These are phyloP conservation scores for Sugiyamaella pinicola DNA, from an alignment of 1,139 yeast genomes.

Conservation along the genomic window DNA sequence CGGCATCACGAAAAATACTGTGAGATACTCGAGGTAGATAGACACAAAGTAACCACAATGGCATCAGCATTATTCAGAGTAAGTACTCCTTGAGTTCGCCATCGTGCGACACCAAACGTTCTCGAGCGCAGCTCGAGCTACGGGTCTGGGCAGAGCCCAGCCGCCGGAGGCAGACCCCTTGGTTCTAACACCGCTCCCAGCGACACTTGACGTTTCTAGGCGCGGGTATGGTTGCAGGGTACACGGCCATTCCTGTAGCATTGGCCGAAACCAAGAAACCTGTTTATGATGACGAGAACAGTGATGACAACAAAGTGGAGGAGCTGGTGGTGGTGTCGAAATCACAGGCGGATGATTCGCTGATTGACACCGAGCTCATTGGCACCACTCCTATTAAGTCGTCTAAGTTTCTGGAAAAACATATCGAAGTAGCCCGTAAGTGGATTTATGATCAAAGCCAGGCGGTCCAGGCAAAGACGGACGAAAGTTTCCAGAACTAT, in stretches of 20 bases:
- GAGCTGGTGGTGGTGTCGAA: constrained; percentile 32
- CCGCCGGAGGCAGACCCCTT: no score
- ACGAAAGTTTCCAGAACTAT: constrained; percentile 52
- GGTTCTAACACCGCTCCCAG: constrained; percentile 1
- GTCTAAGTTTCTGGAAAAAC: constrained; percentile 51
- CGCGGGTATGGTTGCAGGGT: constrained; percentile 24
- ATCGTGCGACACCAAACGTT: no score
- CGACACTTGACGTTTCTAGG: constrained; percentile 14
- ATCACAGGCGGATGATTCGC: constrained; percentile 28
- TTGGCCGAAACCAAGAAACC: constrained; percentile 29
- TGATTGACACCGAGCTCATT: constrained; percentile 46
- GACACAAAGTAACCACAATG: no score
- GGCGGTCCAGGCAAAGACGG: constrained; percentile 45
- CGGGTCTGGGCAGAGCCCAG: no score
- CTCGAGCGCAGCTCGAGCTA: no score
- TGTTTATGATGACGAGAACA: constrained; percentile 49
- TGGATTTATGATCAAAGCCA: constrained; percentile 40
- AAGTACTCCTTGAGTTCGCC: background rate
- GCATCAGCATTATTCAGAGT: constrained; percentile 3
- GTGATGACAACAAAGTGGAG: constrained; percentile 37
- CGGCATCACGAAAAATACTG: no score
- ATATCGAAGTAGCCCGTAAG: constrained; percentile 53
- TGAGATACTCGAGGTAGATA: no score
- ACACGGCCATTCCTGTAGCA: constrained; percentile 32
- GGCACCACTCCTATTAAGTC: constrained; percentile 64